Conservation (phyloP, 352 stramenopile species). For the Globisporangium middletonii region DNA sequence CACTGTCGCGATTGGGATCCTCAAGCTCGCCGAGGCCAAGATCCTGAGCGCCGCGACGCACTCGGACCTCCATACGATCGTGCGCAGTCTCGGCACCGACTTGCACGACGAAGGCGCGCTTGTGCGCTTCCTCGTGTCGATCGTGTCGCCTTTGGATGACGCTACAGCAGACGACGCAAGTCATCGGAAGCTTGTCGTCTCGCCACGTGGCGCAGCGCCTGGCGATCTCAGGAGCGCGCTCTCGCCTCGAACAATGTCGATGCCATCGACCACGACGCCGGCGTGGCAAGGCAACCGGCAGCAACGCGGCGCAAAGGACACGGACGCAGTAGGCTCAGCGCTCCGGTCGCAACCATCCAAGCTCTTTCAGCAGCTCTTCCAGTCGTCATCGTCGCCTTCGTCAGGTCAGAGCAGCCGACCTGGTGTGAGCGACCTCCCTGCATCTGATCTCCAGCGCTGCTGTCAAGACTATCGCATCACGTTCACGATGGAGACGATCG, state of each 20-base stretch:
- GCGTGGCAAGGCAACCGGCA: background rate
- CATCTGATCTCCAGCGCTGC: too few relatives aligned
- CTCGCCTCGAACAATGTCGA: background rate
- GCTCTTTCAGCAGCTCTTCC: conserved; percentile 6
- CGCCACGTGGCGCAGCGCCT: background rate
- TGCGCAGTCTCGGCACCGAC: conserved; percentile 39
- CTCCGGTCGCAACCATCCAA: background rate
- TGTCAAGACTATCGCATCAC: background rate
- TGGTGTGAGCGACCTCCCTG: background rate
- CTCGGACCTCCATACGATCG: conserved; percentile 32
- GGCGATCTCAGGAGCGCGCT: background rate
- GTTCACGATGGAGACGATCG: conserved; percentile 13
- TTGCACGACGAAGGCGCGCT: conserved; percentile 47
- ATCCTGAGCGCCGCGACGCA: conserved; percentile 29
- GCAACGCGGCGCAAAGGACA: background rate
- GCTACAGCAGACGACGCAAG: background rate
- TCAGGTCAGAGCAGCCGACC: background rate
- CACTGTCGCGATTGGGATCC: conserved; percentile 33
- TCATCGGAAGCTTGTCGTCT: background rate
- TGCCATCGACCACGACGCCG: background rate
- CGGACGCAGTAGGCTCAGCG: background rate
- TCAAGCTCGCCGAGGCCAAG: conserved; percentile 27
- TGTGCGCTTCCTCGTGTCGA: conserved; percentile 24
- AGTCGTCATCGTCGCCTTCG: background rate
- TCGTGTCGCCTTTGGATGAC: background rate